Conservation (phyloP, 2,329 filamentous ascomycete genomes). For the Passalora sequoiae region DNA sequence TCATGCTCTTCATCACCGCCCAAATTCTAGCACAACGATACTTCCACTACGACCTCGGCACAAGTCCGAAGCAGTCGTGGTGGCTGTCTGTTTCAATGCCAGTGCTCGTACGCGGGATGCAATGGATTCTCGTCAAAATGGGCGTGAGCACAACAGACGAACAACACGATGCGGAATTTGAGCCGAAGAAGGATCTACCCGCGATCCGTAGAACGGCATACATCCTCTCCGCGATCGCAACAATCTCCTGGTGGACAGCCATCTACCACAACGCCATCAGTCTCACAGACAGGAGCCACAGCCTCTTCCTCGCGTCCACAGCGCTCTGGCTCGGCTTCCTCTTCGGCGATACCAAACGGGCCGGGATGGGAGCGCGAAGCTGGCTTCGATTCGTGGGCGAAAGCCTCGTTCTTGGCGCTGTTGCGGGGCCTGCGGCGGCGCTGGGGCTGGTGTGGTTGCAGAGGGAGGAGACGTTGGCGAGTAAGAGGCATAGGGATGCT, state of each 20-base stretch:
- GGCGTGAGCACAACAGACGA: conserved; percentile 23
- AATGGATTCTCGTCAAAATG: conserved; percentile 18
- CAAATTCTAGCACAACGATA: conserved; percentile 10
- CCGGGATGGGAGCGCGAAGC: conserved; percentile 25
- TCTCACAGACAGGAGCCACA: neutral
- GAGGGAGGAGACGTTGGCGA: conserved; percentile 35
- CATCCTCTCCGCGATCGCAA: conserved; percentile 6
- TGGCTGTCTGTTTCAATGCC: conserved; percentile 10
- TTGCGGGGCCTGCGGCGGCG: conserved; percentile 31
- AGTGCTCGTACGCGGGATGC: conserved; percentile 15
- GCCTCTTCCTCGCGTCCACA: neutral
- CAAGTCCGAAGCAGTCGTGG: neutral
- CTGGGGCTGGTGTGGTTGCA: conserved; percentile 32
- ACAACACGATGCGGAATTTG: conserved; percentile 13
- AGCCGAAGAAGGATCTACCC: conserved; percentile 15
- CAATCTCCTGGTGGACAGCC: conserved; percentile 9
- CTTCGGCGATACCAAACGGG: conserved; percentile 34
- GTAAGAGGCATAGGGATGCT: conserved; percentile 24
- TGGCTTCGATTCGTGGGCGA: conserved; percentile 25
- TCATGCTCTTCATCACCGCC: conserved; percentile 29
- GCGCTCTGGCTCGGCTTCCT: conserved; percentile 32
- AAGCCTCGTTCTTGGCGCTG: conserved; percentile 17
- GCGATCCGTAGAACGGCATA: conserved; percentile 12
- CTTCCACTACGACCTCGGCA: neutral
- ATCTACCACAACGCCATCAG: conserved; percentile 14